Evolutionary conservation across 179 eudicot genomes (phyloP).

Genomic region (Corrigiola litoralis): DNA sequence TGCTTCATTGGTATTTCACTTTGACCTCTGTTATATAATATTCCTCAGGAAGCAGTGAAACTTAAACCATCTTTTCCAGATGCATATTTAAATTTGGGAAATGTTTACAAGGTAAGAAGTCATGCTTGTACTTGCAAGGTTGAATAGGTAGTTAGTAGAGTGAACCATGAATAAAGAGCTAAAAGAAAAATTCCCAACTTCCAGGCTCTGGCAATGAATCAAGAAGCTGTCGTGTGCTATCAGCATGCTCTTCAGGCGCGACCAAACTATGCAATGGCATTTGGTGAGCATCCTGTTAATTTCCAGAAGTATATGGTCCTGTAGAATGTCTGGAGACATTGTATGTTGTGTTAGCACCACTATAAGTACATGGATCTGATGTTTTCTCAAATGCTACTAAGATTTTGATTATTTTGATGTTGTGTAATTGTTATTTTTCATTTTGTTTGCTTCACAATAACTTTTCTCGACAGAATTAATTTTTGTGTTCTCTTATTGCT

Average conservation of each 20-base stretch:
- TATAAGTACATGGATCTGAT: neutral
- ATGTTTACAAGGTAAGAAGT: constrained; percentile 77
- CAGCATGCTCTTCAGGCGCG: constrained; percentile 83
- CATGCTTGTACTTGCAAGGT: constrained; percentile 16
- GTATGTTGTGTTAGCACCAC: neutral
- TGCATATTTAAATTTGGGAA: constrained; percentile 82
- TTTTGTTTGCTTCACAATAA: neutral
- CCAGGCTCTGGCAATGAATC: constrained; percentile 83
- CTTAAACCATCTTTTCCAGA: constrained; percentile 84
- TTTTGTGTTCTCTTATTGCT: neutral
- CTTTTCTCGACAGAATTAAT: neutral
- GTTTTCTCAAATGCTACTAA: no score
- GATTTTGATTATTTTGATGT: no score
- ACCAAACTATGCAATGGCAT: constrained; percentile 88
- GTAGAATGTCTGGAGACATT: no score
- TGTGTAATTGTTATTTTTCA: no score
- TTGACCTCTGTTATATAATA: neutral
- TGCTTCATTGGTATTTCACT: neutral
- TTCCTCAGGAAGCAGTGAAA: constrained; percentile 77
- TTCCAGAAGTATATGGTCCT: no score
- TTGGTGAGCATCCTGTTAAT: constrained; percentile 46
- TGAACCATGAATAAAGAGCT: constrained; percentile 8
- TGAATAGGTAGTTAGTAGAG: neutral
- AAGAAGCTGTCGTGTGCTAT: constrained; percentile 79
- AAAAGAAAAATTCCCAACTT: constrained; percentile 16